Base-by-base conservation (phyloP, 148 eudicot species). In the Camellia lanceoleosa region DNA sequence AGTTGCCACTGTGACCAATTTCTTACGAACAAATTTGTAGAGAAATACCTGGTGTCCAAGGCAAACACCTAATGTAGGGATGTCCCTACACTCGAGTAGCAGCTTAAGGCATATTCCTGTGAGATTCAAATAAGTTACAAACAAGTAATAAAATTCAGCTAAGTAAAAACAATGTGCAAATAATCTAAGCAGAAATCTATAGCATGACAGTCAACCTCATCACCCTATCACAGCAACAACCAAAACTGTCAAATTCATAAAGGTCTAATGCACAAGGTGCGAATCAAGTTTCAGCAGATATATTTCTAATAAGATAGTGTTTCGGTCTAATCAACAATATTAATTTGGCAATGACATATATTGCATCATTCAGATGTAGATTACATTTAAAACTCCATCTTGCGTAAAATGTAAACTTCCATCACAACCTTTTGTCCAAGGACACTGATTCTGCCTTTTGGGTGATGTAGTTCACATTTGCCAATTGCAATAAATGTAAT, bases 21-120 rank as follows among this genome's bases (percentile, higher is more conserved):
- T 23, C 46, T 5, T 54, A 76, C 5, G 67, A 67, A 70, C 55
- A 46, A 42, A 56, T 0, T 12, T 67, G 38, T 30, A 76, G 68
- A 18, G 55, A 65, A 61, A 71, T 89, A 97, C 99, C 99, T 97
- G 98, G 81, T 97, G 99, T 74, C 99, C 99, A 76, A 97, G 95
- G 83, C 99, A 97, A 82, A 97, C 93, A 82, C 99, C 99, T 82
- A 97, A 84, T 77, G 94, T 94, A n/a, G 99, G 99, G 79, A 97
- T 91, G 74, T 97, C 99, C 56, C 72, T 78, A 80, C 99, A 96
- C 84, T 93, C 91, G 74, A 82, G 94, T 86, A 96, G 88, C 64
- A 94, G 81, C 74, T 83, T 87, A 73, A 94, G 93, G 85, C 99
- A 94, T 80, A 96, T 84, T 75, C 99, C 98, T 96, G 92, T 61